Conservation (phyloP, 1,284 basidiomycete genomes). For the Ustilago bromivora region DNA sequence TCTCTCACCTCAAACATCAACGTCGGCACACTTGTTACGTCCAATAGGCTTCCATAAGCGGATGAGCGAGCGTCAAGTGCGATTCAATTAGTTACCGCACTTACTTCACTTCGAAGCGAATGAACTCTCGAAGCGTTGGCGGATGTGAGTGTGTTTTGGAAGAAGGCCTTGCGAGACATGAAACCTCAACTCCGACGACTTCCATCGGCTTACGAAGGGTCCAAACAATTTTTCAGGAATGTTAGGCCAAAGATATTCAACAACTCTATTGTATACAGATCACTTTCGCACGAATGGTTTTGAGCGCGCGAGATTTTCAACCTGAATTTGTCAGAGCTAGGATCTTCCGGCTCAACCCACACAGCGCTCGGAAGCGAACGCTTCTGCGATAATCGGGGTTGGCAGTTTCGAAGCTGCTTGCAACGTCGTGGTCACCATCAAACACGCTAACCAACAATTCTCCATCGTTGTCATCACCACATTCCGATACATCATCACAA, state of each 20-base stretch:
- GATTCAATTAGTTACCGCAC: background rate
- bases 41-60: background rate
- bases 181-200: conserved; percentile 15
- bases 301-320: conserved; percentile 4
- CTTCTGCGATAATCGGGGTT: conserved; percentile 22
- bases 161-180: conserved; percentile 13
- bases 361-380: conserved; percentile 36
- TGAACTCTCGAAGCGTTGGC: background rate
- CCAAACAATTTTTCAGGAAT: background rate
- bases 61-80: background rate
- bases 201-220: background rate
- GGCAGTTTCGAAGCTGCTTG: background rate
- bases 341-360: conserved; percentile 33
- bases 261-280: background rate
- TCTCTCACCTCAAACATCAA: background rate
- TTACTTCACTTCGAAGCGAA: background rate
- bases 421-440: conserved; percentile 27
- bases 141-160: conserved; percentile 4
- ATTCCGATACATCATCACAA: conserved; percentile 29
- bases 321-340: conserved; percentile 3
- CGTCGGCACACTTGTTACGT: background rate
- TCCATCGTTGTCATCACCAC: conserved; percentile 31
- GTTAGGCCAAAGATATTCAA: background rate
- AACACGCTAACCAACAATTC: background rate
- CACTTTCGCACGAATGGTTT: conserved; percentile 19